phyloP scores from a whole-genome alignment of 768 basidiomycete genomes.

The Boletus vermiculosoides region DNA sequence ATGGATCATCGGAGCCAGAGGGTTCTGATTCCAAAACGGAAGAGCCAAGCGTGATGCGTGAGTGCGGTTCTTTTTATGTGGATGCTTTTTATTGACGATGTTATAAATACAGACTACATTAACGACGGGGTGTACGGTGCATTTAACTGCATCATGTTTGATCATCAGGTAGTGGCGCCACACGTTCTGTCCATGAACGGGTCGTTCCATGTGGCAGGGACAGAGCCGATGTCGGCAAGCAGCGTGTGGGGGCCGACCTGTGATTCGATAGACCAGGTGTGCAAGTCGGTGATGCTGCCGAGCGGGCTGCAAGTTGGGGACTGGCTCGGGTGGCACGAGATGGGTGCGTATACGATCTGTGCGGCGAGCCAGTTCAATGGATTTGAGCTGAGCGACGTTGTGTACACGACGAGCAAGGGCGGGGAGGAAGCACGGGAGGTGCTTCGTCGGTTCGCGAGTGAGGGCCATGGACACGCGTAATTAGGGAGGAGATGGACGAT shows the following conservation, averaged over 20 bases:
- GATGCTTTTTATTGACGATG: constrained; percentile 2
- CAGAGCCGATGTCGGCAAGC: constrained; percentile 47
- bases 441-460: constrained; percentile 49
- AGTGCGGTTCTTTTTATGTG: constrained; percentile 37
- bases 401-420: constrained; percentile 69
- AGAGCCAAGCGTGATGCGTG: constrained; percentile 82
- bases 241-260: constrained; percentile 99
- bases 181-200: constrained; percentile 69
- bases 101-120: constrained; percentile 77
- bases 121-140: constrained; percentile 99
- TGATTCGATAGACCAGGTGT: constrained; percentile 95
- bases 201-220: constrained; percentile 47
- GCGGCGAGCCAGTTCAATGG: constrained; percentile 97
- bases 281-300: constrained; percentile 59
- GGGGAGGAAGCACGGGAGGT: constrained; percentile 52
- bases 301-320: constrained; percentile 81
- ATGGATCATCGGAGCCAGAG: constrained; percentile 25
- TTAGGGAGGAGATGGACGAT: not conserved
- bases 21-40: constrained; percentile 28
- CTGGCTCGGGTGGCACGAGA: constrained; percentile 96
- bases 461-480: constrained; percentile 38
- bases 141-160: constrained; percentile 96
- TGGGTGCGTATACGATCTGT: constrained; percentile 99
- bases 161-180: constrained; percentile 91
- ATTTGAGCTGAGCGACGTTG: constrained; percentile 75